Evolutionary conservation across 768 basidiomycete genomes (phyloP).

Genomic region (Hydnum rufescens): DNA sequence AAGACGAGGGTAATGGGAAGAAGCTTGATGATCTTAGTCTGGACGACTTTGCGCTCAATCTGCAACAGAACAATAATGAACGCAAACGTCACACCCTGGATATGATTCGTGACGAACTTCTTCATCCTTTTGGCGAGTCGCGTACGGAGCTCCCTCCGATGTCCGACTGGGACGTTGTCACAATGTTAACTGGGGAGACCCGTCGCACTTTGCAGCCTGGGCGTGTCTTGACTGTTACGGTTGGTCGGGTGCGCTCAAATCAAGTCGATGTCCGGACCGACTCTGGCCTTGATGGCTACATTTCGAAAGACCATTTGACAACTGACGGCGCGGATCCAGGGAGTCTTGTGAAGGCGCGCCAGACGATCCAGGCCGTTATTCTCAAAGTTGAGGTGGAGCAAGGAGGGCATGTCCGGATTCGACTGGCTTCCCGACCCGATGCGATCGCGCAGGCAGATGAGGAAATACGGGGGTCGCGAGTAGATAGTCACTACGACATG

Average conservation of each 20-base stretch:
- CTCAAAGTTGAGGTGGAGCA: slow-evolving; percentile 47
- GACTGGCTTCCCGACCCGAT: slow-evolving; percentile 46
- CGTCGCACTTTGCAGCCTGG: slow-evolving; percentile 52
- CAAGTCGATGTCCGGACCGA: slow-evolving; percentile 60
- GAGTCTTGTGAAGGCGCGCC: slow-evolving; percentile 49
- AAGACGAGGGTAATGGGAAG: slow-evolving; percentile 51
- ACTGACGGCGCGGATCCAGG: slow-evolving; percentile 19
- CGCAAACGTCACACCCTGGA: slow-evolving; percentile 80
- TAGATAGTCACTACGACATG: slow-evolving; percentile 33
- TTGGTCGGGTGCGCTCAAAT: slow-evolving; percentile 33
- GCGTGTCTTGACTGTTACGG: slow-evolving; percentile 59
- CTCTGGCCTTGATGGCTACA: slow-evolving; percentile 75
- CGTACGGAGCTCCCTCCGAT: slow-evolving; percentile 46
- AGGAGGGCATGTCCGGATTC: slow-evolving; percentile 40
- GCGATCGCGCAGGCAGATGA: slow-evolving; percentile 47
- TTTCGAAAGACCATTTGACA: slow-evolving; percentile 37
- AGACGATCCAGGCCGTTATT: slow-evolving; percentile 62
- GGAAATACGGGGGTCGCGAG: slow-evolving; percentile 36
- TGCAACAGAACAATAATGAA: slow-evolving; percentile 64
- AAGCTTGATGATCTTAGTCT: slow-evolving; percentile 82
- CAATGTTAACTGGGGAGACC: slow-evolving; percentile 93
- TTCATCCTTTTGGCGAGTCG: slow-evolving; percentile 59
- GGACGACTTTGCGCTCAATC: slow-evolving; percentile 88
- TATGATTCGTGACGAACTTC: slow-evolving; percentile 70
- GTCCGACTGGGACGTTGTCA: slow-evolving; percentile 60